Evolutionary conservation across 352 stramenopile genomes (phyloP).

Genomic region (Detonula confervacea): DNA sequence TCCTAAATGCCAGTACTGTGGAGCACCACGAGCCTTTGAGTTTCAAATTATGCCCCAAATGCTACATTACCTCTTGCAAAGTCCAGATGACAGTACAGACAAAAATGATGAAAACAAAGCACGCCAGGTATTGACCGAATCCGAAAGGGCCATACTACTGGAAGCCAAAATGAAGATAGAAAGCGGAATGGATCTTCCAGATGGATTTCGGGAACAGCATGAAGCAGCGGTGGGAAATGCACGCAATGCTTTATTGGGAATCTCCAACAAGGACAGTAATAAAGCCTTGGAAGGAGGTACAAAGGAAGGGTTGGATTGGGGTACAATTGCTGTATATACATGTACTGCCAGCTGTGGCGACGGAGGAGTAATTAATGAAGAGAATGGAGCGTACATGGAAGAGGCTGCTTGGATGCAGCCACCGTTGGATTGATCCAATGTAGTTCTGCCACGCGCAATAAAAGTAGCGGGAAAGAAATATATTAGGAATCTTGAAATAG

Average conservation of each 20-base stretch:
- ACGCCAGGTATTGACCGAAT: constrained; percentile 20
- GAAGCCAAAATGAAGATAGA: constrained; percentile 64
- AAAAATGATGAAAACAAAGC: constrained; percentile 3
- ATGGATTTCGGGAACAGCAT: constrained; percentile 62
- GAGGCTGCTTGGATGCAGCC: constrained; percentile 76
- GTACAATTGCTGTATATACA: constrained; percentile 91
- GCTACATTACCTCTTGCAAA: constrained; percentile 90
- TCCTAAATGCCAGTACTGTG: constrained; percentile 87
- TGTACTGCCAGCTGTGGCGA: constrained; percentile 89
- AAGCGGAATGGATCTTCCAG: constrained; percentile 61
- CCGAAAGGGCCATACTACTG: constrained; percentile 54
- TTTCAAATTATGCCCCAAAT: constrained; percentile 95
- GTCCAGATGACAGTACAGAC: constrained; percentile 72
- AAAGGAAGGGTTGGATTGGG: constrained; percentile 89
- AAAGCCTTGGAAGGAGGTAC: neutral
- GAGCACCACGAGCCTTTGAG: constrained; percentile 89
- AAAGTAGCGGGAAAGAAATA: too few species aligned
- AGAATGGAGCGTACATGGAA: constrained; percentile 45
- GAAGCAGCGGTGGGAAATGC: constrained; percentile 57
- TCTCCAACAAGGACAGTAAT: constrained; percentile 1
- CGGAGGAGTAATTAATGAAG: constrained; percentile 19
- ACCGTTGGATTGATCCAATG: constrained; percentile 50
- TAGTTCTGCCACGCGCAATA: too few species aligned
- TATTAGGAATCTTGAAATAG: neutral
- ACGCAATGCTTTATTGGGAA: constrained; percentile 45